phyloP scores from a whole-genome alignment of 2,329 filamentous ascomycete species.

The Cytospora mali region DNA sequence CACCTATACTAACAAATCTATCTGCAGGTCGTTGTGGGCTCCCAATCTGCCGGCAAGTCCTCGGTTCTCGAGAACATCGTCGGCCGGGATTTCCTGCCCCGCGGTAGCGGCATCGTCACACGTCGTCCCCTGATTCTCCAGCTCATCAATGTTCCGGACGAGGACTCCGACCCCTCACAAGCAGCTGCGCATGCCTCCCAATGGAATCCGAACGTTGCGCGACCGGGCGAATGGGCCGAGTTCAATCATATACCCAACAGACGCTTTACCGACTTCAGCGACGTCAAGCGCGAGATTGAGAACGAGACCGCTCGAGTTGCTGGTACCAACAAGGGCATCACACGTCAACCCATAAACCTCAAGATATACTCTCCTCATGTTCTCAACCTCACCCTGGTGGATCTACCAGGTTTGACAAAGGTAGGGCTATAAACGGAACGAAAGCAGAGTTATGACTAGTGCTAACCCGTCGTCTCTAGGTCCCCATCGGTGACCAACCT shows the following conservation, averaged over 20 bases:
- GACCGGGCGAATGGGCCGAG: constrained; percentile 88
- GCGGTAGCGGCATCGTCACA: constrained; percentile 95
- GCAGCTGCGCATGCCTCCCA: constrained; percentile 24
- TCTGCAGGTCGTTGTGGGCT: constrained; percentile 89
- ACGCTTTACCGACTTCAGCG: constrained; percentile 97
- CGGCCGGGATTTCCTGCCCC: constrained; percentile 92
- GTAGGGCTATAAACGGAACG: not conserved
- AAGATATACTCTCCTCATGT: constrained; percentile 99
- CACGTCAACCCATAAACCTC: constrained; percentile 93
- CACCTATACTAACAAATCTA: constrained; percentile 31
- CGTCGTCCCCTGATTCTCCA: constrained; percentile 92
- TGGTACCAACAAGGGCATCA: constrained; percentile 94
- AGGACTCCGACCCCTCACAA: constrained; percentile 59
- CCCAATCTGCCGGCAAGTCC: constrained; percentile 97
- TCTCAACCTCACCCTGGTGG: constrained; percentile 92
- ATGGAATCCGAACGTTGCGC: constrained; percentile 61
- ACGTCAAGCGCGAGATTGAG: constrained; percentile 96
- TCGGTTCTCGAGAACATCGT: constrained; percentile 99
- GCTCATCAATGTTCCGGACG: constrained; percentile 92
- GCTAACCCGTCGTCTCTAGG: constrained; percentile 49
- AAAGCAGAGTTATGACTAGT: not conserved
- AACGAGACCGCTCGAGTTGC: constrained; percentile 97
- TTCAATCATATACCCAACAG: constrained; percentile 97
- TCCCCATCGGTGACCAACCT: constrained; percentile 94
- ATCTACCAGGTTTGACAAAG: constrained; percentile 89